phyloP scores from a whole-genome alignment of 2,329 filamentous ascomycete genomes.

The Cladosporium halotolerans region DNA sequence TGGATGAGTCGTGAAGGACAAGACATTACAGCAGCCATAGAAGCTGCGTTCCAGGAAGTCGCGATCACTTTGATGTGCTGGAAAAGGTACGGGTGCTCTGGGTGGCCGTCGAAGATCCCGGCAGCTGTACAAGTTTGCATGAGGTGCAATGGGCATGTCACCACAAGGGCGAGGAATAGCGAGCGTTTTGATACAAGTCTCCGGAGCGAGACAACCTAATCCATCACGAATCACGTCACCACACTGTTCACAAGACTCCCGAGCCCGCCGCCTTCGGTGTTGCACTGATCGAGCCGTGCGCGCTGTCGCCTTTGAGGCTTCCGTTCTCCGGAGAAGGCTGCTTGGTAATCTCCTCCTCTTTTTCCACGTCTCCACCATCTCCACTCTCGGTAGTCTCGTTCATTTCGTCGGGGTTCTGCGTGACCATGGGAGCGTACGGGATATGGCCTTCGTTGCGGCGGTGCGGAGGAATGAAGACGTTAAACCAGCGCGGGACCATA shows the following conservation, averaged over 20 bases:
- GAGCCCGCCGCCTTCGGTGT: neutral
- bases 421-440: constrained; percentile 13
- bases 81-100: neutral
- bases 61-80: too few species aligned
- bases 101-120: neutral
- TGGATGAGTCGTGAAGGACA: neutral
- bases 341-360: neutral
- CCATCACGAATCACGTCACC: neutral
- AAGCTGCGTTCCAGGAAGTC: too few species aligned
- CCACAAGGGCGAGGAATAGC: neutral
- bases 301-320: neutral
- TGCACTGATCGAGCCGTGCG: neutral
- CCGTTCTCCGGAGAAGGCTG: constrained; percentile 2
- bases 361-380: neutral
- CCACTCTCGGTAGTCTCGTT: constrained; percentile 1
- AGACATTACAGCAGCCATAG: too few species aligned
- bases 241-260: neutral
- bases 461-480: constrained; percentile 45
- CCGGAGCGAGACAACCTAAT: neutral
- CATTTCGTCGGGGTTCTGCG: constrained; percentile 1
- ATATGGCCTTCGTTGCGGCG: constrained; percentile 41
- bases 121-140: neutral
- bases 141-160: neutral
- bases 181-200: neutral
- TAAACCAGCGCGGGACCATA: constrained; percentile 49